A percentile compares a stretch with the other conserved stretches of the same genome.
Conservation (phyloP, 495 filamentous ascomycete species). For the Penicillium lagena region DNA sequence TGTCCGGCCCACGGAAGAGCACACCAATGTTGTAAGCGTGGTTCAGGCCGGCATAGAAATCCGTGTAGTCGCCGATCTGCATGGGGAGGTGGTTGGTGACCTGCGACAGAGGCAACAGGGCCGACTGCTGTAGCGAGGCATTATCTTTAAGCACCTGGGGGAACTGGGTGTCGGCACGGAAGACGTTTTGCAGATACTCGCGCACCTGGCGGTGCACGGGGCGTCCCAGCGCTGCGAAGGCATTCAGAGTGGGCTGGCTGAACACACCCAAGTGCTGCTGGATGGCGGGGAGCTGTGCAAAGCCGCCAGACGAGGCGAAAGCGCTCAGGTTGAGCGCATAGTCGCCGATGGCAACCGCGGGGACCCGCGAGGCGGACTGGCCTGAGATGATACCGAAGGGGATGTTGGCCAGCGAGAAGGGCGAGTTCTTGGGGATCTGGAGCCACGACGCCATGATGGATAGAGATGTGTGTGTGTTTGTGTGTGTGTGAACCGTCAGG, state of each 20-base stretch:
- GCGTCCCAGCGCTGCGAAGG: constrained; percentile 72
- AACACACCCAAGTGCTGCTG: constrained; percentile 56
- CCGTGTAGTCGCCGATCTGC: constrained; percentile 90
- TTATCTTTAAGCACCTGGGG: constrained; percentile 55
- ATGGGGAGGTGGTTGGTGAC: constrained; percentile 79
- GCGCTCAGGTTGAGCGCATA: constrained; percentile 69
- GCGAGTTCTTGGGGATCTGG: constrained; percentile 53
- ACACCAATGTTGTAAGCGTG: constrained; percentile 79
- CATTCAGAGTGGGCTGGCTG: constrained; percentile 66
- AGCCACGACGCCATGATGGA: constrained; percentile 59
- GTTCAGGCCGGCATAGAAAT: constrained; percentile 91
- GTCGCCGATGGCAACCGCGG: constrained; percentile 74
- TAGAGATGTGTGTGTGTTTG: neutral
- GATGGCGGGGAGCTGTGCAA: constrained; percentile 53
- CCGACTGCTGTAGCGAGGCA: constrained; percentile 40
- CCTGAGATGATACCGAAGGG: constrained; percentile 84
- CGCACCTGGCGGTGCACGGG: constrained; percentile 67
- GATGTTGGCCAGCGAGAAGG: constrained; percentile 85
- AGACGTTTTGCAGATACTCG: constrained; percentile 64
- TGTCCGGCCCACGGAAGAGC: constrained; percentile 74
- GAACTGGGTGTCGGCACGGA: constrained; percentile 54
- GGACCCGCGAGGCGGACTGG: constrained; percentile 46
- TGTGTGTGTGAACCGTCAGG: neutral
- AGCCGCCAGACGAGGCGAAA: constrained; percentile 54
- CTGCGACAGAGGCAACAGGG: constrained; percentile 47